Percentiles rank a stretch among this genome's conserved stretches.
These are phyloP conservation scores for Suhomyces vadensis DNA, from an alignment of 805 yeast species.

Conservation along the genomic window DNA sequence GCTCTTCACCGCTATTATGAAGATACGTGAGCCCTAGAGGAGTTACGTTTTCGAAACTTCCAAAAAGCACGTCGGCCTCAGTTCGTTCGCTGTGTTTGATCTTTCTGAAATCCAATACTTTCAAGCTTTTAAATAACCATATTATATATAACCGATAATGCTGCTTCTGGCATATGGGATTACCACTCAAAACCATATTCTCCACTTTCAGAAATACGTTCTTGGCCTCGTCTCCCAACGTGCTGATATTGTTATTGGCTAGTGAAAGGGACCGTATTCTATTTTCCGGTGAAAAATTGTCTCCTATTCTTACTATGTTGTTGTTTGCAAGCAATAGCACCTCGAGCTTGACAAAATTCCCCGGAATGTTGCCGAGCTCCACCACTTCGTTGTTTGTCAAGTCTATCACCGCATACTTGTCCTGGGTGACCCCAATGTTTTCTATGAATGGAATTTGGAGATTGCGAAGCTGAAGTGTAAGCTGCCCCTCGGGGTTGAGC, in stretches of 20 bases:
- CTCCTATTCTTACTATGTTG: conserved; percentile 44
- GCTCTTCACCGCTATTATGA: conserved; percentile 3
- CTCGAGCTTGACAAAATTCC: conserved; percentile 36
- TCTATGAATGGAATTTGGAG: conserved; percentile 36
- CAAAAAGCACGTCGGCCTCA: conserved; percentile 46
- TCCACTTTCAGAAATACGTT: conserved; percentile 41
- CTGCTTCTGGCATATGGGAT: conserved; percentile 51
- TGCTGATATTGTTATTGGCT: conserved; percentile 49
- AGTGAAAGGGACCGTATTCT: conserved; percentile 53
- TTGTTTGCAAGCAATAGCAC: conserved; percentile 67
- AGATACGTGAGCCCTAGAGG: conserved; percentile 17
- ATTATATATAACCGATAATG: conserved; percentile 63
- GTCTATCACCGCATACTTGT: conserved; percentile 58
- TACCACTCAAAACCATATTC: conserved; percentile 55
- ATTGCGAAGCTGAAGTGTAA: conserved; percentile 37
- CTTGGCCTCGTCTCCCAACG: conserved; percentile 40
- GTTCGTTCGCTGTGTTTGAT: conserved; percentile 57
- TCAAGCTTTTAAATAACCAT: conserved; percentile 62
- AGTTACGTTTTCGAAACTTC: conserved; percentile 22
- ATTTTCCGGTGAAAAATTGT: conserved; percentile 36
- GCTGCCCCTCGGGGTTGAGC: conserved; percentile 36
- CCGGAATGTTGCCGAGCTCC: conserved; percentile 52
- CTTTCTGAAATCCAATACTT: conserved; percentile 66
- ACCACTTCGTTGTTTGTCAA: conserved; percentile 73
- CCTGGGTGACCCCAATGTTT: conserved; percentile 32